Evolutionary conservation across 2,329 filamentous ascomycete genomes (phyloP).

Genomic region (Apiospora malaysiana): DNA sequence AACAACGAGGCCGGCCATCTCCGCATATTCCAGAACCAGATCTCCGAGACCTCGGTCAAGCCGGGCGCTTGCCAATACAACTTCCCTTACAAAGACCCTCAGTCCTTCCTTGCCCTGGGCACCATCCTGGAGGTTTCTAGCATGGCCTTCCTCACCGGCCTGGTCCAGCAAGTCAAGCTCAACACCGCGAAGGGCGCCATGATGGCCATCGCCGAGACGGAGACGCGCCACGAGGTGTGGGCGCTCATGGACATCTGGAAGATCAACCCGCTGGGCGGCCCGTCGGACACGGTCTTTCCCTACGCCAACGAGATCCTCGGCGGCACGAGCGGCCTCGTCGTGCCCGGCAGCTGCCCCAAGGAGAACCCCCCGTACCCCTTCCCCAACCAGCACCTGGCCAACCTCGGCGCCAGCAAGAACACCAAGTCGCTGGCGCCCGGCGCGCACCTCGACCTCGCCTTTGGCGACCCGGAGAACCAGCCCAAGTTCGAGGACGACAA

Average conservation of each 20-base stretch:
- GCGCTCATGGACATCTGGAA: slow-evolving; percentile 48
- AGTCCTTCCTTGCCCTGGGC: slow-evolving; percentile 36
- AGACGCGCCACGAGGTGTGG: slow-evolving; percentile 49
- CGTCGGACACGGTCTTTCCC: slow-evolving; percentile 47
- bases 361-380: slow-evolving; percentile 45
- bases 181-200: slow-evolving; percentile 44
- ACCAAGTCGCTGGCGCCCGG: slow-evolving; percentile 39
- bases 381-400: slow-evolving; percentile 43
- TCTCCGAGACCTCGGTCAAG: slow-evolving; percentile 48
- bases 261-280: slow-evolving; percentile 46
- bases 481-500: slow-evolving; percentile 33
- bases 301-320: slow-evolving; percentile 50
- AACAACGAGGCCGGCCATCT: slow-evolving; percentile 53
- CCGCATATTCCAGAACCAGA: slow-evolving; percentile 50
- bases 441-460: slow-evolving; percentile 39
- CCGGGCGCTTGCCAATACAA: slow-evolving; percentile 38
- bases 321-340: slow-evolving; percentile 38
- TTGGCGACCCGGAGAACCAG: slow-evolving; percentile 37
- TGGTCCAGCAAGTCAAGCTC: slow-evolving; percentile 42
- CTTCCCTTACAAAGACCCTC: slow-evolving; percentile 31
- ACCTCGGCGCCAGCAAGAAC: slow-evolving; percentile 34
- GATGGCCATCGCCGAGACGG: slow-evolving; percentile 42
- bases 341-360: slow-evolving; percentile 39
- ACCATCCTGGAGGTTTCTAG: slow-evolving; percentile 45
- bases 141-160: slow-evolving; percentile 47